Evolutionary conservation across 805 yeast species (phyloP).

Genomic region (Lipomyces japonicus): DNA sequence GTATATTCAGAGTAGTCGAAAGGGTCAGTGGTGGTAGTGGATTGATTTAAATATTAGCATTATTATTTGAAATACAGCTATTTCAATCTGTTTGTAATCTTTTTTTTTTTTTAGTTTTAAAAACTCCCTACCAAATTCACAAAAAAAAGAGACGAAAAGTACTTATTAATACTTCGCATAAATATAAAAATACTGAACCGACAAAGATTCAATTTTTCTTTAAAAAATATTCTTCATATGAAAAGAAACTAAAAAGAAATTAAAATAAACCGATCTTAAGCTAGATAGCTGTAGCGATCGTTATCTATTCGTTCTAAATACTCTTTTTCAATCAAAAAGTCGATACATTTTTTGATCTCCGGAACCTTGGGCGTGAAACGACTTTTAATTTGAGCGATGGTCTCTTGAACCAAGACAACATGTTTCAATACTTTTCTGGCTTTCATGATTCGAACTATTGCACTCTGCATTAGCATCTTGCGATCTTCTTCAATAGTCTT

Average conservation of each 20-base stretch:
- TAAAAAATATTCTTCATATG: too few species aligned
- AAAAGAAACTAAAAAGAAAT: too few species aligned
- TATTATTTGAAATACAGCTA: too few species aligned
- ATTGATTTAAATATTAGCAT: background rate
- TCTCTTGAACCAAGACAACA: constrained; percentile 78
- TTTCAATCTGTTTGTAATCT: too few species aligned
- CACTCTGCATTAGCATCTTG: constrained; percentile 80
- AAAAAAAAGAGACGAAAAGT: background rate
- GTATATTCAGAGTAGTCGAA: constrained; percentile 48
- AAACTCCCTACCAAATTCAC: too few species aligned
- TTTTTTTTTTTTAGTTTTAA: too few species aligned
- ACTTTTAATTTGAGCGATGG: constrained; percentile 74
- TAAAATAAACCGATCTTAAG: too few species aligned
- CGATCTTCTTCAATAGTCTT: constrained; percentile 84
- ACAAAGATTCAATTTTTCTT: background rate
- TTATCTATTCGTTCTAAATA: constrained; percentile 73
- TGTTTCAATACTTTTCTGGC: constrained; percentile 79
- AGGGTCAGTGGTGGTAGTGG: constrained; percentile 21
- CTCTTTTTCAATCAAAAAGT: constrained; percentile 77
- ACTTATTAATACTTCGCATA: background rate
- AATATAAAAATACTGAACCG: background rate
- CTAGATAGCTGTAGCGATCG: constrained; percentile 74
- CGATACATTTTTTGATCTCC: constrained; percentile 84
- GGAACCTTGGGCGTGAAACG: constrained; percentile 82
- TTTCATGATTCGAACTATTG: constrained; percentile 95